Conservation (phyloP, 2,329 filamentous ascomycete genomes). For the Fusarium kyushuense region DNA sequence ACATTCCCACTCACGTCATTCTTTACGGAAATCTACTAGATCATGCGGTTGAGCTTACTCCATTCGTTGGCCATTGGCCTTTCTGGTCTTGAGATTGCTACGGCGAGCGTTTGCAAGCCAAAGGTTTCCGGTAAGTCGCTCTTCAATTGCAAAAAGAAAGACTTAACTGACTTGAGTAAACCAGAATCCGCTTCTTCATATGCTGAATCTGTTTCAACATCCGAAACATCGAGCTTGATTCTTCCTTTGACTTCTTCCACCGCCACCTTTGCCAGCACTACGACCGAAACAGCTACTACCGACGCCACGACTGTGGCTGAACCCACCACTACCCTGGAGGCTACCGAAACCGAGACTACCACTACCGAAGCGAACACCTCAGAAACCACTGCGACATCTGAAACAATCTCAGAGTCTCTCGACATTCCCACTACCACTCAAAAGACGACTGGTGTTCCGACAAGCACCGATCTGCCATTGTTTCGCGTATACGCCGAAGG, state of each 20-base stretch:
- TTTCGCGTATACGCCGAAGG: not conserved
- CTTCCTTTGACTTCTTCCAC: not conserved
- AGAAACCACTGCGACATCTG: not conserved
- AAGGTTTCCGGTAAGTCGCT: not conserved
- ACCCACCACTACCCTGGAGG: not conserved
- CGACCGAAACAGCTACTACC: not conserved
- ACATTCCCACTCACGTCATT: not conserved
- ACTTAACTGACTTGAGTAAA: not conserved
- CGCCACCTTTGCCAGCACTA: not conserved
- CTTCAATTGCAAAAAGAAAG: fast-evolving
- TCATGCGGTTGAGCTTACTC: not conserved
- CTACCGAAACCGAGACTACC: not conserved
- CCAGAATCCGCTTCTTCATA: fast-evolving
- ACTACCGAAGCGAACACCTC: not conserved
- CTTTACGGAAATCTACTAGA: not conserved
- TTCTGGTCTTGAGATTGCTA: not conserved
- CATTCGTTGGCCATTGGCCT: not conserved
- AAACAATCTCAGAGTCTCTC: not conserved
- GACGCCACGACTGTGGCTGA: not conserved
- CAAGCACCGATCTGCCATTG: not conserved
- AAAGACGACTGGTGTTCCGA: not conserved
- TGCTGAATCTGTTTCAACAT: fast-evolving
- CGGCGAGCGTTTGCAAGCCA: not conserved
- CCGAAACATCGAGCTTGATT: not conserved
- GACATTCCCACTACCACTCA: not conserved